phyloP scores from a whole-genome alignment of 345 rosid genomes.

The Brassica juncea region DNA sequence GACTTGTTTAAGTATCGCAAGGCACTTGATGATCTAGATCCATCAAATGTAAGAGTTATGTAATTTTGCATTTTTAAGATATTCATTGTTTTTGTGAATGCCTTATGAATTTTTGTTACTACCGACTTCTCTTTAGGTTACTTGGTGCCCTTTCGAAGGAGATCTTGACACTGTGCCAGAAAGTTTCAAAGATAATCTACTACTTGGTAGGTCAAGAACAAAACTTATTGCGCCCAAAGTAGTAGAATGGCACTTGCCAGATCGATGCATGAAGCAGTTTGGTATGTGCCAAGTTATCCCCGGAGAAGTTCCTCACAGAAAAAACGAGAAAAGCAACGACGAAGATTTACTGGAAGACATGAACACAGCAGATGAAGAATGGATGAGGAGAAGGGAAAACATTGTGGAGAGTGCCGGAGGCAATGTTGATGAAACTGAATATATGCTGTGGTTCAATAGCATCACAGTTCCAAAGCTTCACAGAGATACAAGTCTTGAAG shows the following conservation, averaged over 20 bases:
- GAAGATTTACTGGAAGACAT: conserved; percentile 73
- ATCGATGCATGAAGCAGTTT: conserved; percentile 76
- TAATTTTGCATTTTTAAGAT: too few species aligned
- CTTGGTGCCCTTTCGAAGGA: conserved; percentile 63
- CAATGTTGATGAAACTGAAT: conserved; percentile 52
- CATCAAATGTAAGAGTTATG: conserved; percentile 53
- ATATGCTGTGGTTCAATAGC: conserved; percentile 68
- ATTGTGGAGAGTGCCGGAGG: conserved; percentile 53
- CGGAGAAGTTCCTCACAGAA: conserved; percentile 47
- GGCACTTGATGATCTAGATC: conserved; percentile 61
- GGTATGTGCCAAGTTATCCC: conserved; percentile 68
- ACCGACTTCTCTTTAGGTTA: conserved; percentile 6
- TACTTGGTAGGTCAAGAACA: conserved; percentile 78
- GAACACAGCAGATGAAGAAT: conserved; percentile 69
- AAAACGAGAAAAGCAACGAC: conserved; percentile 61
- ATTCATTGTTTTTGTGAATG: not conserved
- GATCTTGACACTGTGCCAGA: conserved; percentile 61
- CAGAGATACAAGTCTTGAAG: conserved; percentile 45
- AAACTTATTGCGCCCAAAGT: conserved; percentile 75
- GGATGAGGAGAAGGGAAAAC: conserved; percentile 55
- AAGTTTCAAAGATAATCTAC: conserved; percentile 45
- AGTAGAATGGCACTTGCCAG: conserved; percentile 83
- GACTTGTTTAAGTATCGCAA: conserved; percentile 67
- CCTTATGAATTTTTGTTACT: not conserved
- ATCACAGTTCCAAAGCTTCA: conserved; percentile 52